Evolutionary conservation across 352 stramenopile genomes (phyloP).

Genomic region (Pythium aristosporum): DNA sequence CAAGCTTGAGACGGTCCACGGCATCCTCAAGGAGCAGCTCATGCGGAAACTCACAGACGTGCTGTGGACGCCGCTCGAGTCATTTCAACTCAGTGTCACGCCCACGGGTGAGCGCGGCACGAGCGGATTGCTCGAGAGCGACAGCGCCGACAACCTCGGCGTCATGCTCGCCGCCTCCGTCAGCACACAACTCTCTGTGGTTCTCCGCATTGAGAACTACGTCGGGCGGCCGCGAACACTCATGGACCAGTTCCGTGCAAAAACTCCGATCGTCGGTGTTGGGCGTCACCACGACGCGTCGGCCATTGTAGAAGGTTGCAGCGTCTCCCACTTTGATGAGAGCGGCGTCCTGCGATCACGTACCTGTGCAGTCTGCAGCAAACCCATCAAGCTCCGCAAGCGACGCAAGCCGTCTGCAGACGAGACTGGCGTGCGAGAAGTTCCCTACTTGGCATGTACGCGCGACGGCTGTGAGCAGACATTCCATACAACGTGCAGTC

Average conservation of each 20-base stretch:
- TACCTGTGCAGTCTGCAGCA: constrained; percentile 52
- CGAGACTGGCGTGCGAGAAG: background rate
- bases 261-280: constrained; percentile 17
- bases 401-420: constrained; percentile 13
- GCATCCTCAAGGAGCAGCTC: constrained; percentile 57
- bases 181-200: constrained; percentile 40
- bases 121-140: constrained; percentile 50
- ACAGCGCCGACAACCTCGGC: constrained; percentile 50
- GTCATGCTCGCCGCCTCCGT: constrained; percentile 52
- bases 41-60: constrained; percentile 49
- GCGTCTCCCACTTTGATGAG: constrained; percentile 55
- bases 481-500: constrained; percentile 67
- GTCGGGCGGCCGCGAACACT: constrained; percentile 37
- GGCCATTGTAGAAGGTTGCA: constrained; percentile 27
- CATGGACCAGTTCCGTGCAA: constrained; percentile 44
- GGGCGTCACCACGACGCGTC: background rate
- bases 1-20: constrained; percentile 78
- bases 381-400: constrained; percentile 40
- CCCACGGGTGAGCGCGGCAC: constrained; percentile 47
- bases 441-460: constrained; percentile 41
- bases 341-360: constrained; percentile 45
- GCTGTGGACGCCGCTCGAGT: constrained; percentile 46
- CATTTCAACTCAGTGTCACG: constrained; percentile 41
- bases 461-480: constrained; percentile 53
- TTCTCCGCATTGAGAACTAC: constrained; percentile 67